Base-by-base conservation (phyloP, 2,329 filamentous ascomycete species). In the Pyrenophora tritici-repentis region DNA sequence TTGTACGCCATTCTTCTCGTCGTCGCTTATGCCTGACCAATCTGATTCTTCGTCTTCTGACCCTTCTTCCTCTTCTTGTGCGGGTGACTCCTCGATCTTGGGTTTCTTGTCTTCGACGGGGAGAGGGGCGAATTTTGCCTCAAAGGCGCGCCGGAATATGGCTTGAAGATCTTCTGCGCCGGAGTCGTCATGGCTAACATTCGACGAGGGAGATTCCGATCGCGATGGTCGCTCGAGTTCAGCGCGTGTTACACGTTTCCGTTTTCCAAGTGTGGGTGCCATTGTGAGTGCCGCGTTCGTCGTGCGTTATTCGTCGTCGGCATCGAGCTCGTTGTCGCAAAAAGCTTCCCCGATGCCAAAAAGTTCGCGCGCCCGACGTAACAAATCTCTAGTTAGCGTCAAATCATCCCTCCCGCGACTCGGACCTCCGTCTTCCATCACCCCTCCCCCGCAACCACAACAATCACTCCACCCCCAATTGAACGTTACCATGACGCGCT, bases 81-180 rank as follows among this genome's bases (percentile, higher is more conserved):
- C 64, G 6, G 63, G 62, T 4, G 63, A 53, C 10, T 63, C 52
- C 13, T 73, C 66, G 2, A 55, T 32, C 41, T 62, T 66, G 17
- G 49, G 43, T 53, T 56, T 69, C 47, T 73, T 66, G 3, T 73
- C 71, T 34, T 67, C 66, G 13, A 62, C 53, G 9, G 79, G 79
- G 33, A 96, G 73, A 7, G 93, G 91, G 69, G 86, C 84, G 77
- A 97, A 97, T 68, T 89, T 86, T 22, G 90, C 84, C 75, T 97
- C 94, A 69, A 97, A 97, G 70, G 93, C 88, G 62, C 84, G 85
- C 50, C 86, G 86, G 66, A 99, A 90, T 50, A 92, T 82, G 48
- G 87, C 90, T 62, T 90, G 85, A 10, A 88, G 81, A 51, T 86
- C 81, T 58, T 83, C 78, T 34, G 76, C 71, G n/a, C 69, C 71